Evolutionary conservation across 1,139 yeast genomes (phyloP).

Genomic region (Candida gigantensis): DNA sequence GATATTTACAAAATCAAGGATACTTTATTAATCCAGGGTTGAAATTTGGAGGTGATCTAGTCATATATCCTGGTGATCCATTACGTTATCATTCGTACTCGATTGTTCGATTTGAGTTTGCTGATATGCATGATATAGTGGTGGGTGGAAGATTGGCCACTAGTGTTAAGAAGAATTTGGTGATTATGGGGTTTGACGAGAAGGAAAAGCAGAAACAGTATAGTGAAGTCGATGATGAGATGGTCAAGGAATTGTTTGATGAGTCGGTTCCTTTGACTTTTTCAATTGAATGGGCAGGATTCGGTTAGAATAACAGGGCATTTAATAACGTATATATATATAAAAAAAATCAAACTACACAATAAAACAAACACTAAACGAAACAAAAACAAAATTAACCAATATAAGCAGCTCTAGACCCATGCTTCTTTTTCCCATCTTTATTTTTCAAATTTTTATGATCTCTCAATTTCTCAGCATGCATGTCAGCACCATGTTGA

Average conservation of each 20-base stretch:
- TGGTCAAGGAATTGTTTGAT: conserved; percentile 9
- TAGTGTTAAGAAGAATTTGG: conserved; percentile 86
- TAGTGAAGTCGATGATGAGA: conserved; percentile 17
- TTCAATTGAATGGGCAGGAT: conserved; percentile 83
- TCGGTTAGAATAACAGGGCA: too few species aligned
- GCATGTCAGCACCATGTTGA: too few species aligned
- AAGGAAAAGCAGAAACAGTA: conserved; percentile 23
- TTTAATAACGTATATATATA: conserved; percentile 3
- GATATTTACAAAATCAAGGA: conserved; percentile 45
- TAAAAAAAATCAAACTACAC: not conserved
- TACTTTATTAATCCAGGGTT: conserved; percentile 79
- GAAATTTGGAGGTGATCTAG: conserved; percentile 85
- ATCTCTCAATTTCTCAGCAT: too few species aligned
- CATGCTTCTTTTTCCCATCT: not conserved
- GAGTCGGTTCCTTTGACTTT: conserved; percentile 37
- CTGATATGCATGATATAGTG: conserved; percentile 57
- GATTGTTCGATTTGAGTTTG: conserved; percentile 56
- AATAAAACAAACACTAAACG: conserved; percentile 1
- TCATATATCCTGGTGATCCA: conserved; percentile 96
- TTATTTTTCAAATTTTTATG: too few species aligned
- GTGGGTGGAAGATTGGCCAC: conserved; percentile 91
- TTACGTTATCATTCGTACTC: conserved; percentile 67
- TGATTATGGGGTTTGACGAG: conserved; percentile 42
- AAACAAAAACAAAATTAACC: not conserved
- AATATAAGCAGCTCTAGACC: not conserved